Evolutionary conservation across 2,329 filamentous ascomycete genomes (phyloP).

Genomic region (Colletotrichum musae): DNA sequence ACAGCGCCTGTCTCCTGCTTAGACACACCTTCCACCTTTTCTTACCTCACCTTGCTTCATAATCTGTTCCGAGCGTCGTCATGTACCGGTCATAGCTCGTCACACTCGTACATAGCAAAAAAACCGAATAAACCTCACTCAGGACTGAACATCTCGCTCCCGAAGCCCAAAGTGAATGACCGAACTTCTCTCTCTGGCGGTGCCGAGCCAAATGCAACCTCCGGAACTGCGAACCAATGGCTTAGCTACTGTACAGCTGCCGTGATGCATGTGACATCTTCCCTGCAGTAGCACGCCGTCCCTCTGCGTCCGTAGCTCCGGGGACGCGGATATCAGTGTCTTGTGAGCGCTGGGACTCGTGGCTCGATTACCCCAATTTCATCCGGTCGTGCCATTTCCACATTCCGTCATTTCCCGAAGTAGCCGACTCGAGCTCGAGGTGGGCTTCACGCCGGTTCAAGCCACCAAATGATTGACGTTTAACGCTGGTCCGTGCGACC

Average conservation of each 20-base stretch:
- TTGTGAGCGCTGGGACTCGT: background rate
- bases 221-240: constrained; percentile 27
- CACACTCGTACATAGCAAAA: constrained; percentile 13
- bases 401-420: constrained; percentile 40
- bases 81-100: constrained; percentile 16
- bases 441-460: constrained; percentile 9
- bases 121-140: background rate
- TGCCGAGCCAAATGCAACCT: background rate
- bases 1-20: background rate
- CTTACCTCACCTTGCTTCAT: background rate
- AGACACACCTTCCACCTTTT: background rate
- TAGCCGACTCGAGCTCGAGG: constrained; percentile 10
- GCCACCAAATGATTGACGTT: constrained; percentile 8
- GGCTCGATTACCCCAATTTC: constrained; percentile 14
- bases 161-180: constrained; percentile 3
- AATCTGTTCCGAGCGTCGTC: constrained; percentile 1
- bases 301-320: constrained; percentile 36
- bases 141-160: background rate
- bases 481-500: background rate
- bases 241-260: background rate
- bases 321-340: background rate
- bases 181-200: background rate
- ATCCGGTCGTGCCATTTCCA: constrained; percentile 30
- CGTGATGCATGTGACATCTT: constrained; percentile 33
- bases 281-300: constrained; percentile 9